Base-by-base conservation (phyloP, 257 asterid species). In the Nicotiana undulata region DNA sequence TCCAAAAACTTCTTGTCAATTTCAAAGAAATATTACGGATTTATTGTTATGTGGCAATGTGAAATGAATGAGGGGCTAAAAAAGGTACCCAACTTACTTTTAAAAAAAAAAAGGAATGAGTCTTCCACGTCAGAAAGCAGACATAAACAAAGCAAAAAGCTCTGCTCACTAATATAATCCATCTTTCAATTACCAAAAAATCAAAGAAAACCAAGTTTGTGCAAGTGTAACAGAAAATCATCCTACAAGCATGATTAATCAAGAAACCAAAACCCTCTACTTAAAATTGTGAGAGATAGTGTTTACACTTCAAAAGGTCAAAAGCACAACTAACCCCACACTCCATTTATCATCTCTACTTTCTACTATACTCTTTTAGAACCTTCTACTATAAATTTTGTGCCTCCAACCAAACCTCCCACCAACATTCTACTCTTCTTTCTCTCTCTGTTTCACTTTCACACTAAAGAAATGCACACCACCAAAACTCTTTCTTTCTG, bases 381-480 rank as follows among this genome's bases (percentile, higher is more conserved):
- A 58, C 44, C 83, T 64, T 83, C 59, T 66, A 85, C 81, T 86
- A 85, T 86, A 86, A 81, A 87, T 82, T 28, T 26, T 74, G 78
- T 81, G 81, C 86, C 82, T 85, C 88, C 84, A 83, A 85, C 84
- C 86, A 58, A 63, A 82, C 80, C 80, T 82, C 81, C 80, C 85
- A 88, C 89, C 85, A 72, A 79, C 85, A 72, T 83, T 58, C 75
- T 64, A 79, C 82, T 83, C 76, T 17, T 58, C 86, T 44, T 86
- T 81, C 83, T 56, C 63, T 32, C 83, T 56, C 82, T 83, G 59
- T 85, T 86, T 53, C 84, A 67, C 85, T 85, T 86, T 53, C 84
- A 67, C 85, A 51, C 87, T 80, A 83, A 22, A 80, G 79, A 66
- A 58, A 88, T 85, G 91, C 81, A 53, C 86, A 63, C 85, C 84